Evolutionary conservation across 2,329 filamentous ascomycete species (phyloP).

Genomic region (Colletotrichum tropicicola): DNA sequence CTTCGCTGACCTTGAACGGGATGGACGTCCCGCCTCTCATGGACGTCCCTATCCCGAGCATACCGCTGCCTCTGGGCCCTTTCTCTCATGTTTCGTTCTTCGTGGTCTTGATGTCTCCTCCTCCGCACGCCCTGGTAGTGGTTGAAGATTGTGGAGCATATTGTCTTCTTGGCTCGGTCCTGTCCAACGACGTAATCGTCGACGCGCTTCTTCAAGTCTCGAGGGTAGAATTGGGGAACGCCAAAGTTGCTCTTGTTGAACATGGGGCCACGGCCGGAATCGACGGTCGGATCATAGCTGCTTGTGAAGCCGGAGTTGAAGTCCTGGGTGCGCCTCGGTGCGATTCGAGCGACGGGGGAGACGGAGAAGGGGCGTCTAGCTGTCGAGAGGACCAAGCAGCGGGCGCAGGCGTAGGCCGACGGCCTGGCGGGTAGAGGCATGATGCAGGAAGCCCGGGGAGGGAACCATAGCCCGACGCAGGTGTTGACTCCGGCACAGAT

Average conservation of each 20-base stretch:
- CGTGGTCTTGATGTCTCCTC: constrained; percentile 79
- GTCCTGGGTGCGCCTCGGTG: constrained; percentile 54
- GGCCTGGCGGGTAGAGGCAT: constrained; percentile 28
- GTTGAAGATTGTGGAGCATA: constrained; percentile 94
- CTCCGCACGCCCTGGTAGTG: constrained; percentile 91
- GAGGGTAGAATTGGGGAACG: constrained; percentile 70
- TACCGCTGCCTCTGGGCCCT: constrained; percentile 77
- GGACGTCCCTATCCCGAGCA: constrained; percentile 70
- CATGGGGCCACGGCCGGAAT: constrained; percentile 66
- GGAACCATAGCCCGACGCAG: constrained; percentile 5
- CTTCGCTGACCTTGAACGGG: constrained; percentile 77
- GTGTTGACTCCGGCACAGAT: not conserved
- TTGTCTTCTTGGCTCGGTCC: constrained; percentile 91
- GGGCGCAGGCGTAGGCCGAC: constrained; percentile 26
- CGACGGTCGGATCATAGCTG: constrained; percentile 64
- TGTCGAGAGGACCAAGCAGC: constrained; percentile 21
- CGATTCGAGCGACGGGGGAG: constrained; percentile 34
- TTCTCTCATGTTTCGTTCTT: constrained; percentile 64
- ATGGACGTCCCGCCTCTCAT: constrained; percentile 69
- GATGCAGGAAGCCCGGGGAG: constrained; percentile 1
- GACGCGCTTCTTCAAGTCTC: constrained; percentile 84
- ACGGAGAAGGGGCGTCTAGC: constrained; percentile 37
- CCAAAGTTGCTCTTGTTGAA: constrained; percentile 66
- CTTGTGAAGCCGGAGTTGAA: constrained; percentile 68
- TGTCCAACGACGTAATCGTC: constrained; percentile 98